These are phyloP conservation scores for Taxillus chinensis DNA, from an alignment of 164 flowering plant species.

Conservation along the genomic window DNA sequence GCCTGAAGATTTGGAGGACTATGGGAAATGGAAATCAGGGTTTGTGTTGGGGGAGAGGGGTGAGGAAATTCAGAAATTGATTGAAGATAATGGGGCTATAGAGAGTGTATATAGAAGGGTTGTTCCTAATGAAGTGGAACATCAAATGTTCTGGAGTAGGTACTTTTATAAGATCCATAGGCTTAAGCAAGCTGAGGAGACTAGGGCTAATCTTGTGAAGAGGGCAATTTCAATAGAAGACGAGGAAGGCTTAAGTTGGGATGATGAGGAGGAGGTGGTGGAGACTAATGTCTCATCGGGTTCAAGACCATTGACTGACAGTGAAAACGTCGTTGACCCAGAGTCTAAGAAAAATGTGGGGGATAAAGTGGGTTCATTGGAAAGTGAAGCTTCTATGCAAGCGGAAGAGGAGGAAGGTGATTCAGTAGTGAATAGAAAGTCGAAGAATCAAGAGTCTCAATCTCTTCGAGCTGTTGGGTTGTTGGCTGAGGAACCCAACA, in stretches of 20 bases:
- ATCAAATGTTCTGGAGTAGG: background rate
- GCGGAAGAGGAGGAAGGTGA: background rate
- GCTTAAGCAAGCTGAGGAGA: conserved; percentile 10
- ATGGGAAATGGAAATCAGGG: background rate
- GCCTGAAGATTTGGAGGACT: background rate
- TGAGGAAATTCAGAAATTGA: conserved; percentile 17
- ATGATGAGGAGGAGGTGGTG: conserved; percentile 54
- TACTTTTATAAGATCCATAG: background rate
- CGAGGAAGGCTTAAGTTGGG: conserved; percentile 88
- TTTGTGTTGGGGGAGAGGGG: conserved; percentile 5
- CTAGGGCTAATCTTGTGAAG: conserved; percentile 30
- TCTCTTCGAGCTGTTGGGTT: background rate
- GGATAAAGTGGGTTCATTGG: background rate
- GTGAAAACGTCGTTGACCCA: too few species aligned
- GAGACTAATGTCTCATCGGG: background rate
- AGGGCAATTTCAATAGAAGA: conserved; percentile 53
- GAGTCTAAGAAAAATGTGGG: too few species aligned
- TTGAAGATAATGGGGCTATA: conserved; percentile 21
- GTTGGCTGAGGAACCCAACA: background rate
- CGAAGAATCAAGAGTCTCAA: background rate
- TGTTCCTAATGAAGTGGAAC: background rate
- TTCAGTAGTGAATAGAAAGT: background rate
- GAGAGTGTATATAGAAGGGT: background rate
- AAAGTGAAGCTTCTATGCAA: background rate
- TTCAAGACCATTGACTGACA: too few species aligned